Evolutionary conservation across 768 basidiomycete genomes (phyloP).

Genomic region (Lactarius tabidus): DNA sequence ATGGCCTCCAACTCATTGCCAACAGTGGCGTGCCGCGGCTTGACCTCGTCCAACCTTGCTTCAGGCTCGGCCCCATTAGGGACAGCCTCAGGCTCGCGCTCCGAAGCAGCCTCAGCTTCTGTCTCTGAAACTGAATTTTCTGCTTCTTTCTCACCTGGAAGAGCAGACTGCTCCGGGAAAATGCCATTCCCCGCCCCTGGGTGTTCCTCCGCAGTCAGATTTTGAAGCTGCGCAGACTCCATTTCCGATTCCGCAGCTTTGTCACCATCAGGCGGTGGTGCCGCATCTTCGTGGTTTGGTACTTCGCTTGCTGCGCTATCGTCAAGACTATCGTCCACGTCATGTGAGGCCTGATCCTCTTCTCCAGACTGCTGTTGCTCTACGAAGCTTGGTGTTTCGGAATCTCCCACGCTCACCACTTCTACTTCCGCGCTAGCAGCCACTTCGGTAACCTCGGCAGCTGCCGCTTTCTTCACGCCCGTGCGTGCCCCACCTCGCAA

Average conservation of each 20-base stretch:
- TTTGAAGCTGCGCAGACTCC: background rate
- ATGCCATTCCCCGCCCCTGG: constrained; percentile 12
- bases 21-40: constrained; percentile 13
- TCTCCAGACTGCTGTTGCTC: constrained; percentile 22
- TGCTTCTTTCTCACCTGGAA: constrained; percentile 19
- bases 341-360: constrained; percentile 26
- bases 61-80: constrained; percentile 23
- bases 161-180: constrained; percentile 4
- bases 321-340: constrained; percentile 16
- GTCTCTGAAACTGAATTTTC: constrained; percentile 4
- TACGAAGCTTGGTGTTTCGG: background rate
- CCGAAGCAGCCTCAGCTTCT: constrained; percentile 20
- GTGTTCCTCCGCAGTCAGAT: constrained; percentile 6
- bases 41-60: constrained; percentile 27
- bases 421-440: constrained; percentile 21
- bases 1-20: constrained; percentile 57
- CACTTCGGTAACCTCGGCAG: constrained; percentile 27
- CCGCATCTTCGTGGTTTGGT: constrained; percentile 20
- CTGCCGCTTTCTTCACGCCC: constrained; percentile 26
- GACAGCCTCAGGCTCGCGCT: constrained; percentile 21
- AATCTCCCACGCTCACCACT: constrained; percentile 2
- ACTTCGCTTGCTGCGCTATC: constrained; percentile 16
- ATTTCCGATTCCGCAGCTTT: constrained; percentile 9
- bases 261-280: constrained; percentile 7
- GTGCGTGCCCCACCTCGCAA: constrained; percentile 29